Conservation (phyloP, 495 filamentous ascomycete genomes). For the Hypoxylon cercidicola region DNA sequence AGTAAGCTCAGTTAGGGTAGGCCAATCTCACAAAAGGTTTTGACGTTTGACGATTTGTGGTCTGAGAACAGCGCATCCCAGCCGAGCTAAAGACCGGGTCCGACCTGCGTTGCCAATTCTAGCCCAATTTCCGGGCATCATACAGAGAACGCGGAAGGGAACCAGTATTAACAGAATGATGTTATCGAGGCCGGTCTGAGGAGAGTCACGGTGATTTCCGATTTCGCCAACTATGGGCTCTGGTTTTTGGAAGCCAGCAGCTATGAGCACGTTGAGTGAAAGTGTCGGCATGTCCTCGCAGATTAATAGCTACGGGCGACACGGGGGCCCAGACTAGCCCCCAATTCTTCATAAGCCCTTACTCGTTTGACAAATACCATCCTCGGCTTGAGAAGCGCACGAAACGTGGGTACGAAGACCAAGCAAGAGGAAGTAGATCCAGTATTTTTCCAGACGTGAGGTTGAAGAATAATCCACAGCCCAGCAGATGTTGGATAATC, state of each 20-base stretch:
- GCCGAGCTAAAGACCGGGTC: too few species aligned
- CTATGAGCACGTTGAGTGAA: slow-evolving; percentile 50
- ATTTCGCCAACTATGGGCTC: slow-evolving; percentile 16
- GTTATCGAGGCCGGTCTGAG: slow-evolving; percentile 42
- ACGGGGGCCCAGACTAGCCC: slow-evolving; percentile 36
- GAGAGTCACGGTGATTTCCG: slow-evolving; percentile 40
- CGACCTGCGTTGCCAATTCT: slow-evolving; percentile 25
- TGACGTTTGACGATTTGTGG: too few species aligned
- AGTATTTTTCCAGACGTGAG: slow-evolving; percentile 32
- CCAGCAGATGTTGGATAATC: not conserved
- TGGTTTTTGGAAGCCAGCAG: slow-evolving; percentile 48
- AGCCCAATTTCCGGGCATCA: slow-evolving; percentile 15
- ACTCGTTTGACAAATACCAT: slow-evolving; percentile 33
- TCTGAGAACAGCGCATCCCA: too few species aligned
- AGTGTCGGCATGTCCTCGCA: slow-evolving; percentile 46
- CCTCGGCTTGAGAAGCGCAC: slow-evolving; percentile 33
- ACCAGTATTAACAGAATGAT: slow-evolving; percentile 38
- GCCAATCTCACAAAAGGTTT: too few species aligned
- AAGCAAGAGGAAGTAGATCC: slow-evolving; percentile 16
- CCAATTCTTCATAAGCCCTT: slow-evolving; percentile 10
- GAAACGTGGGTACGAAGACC: slow-evolving; percentile 26
- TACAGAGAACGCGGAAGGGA: slow-evolving; percentile 8
- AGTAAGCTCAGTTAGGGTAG: too few species aligned
- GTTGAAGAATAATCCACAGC: slow-evolving; percentile 25
- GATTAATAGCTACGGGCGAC: slow-evolving; percentile 13